phyloP scores from a whole-genome alignment of 345 rosid species.

The Arabidopsis arenosa region DNA sequence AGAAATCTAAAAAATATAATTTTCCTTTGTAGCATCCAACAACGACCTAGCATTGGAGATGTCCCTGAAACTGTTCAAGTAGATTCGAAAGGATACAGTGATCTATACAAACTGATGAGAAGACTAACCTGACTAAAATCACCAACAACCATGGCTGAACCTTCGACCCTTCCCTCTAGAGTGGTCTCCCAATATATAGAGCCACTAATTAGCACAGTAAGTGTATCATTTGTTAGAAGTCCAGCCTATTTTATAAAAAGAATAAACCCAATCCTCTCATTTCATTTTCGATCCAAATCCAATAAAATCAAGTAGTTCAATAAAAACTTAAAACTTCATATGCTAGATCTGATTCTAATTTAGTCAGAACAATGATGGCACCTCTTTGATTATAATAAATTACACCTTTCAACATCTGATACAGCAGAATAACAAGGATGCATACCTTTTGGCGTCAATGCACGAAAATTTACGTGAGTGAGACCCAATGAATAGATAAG shows the following conservation, averaged over 20 bases:
- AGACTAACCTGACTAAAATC: constrained; percentile 82
- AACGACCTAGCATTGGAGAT: constrained; percentile 61
- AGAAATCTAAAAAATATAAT: constrained; percentile 78
- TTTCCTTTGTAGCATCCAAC: constrained; percentile 92
- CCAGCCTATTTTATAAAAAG: constrained; percentile 1
- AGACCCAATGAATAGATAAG: constrained; percentile 85
- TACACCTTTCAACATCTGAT: not conserved
- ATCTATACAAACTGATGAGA: constrained; percentile 29
- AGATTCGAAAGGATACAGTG: constrained; percentile 30
- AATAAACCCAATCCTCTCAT: not conserved
- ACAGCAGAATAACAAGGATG: constrained; percentile 21
- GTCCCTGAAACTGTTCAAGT: constrained; percentile 19
- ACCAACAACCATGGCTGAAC: constrained; percentile 75
- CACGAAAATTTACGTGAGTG: constrained; percentile 78
- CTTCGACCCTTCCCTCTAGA: constrained; percentile 84
- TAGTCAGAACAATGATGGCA: not conserved
- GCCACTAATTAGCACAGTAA: constrained; percentile 62
- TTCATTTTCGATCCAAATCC: constrained; percentile 15
- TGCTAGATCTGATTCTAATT: not conserved
- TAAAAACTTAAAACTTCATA: constrained; percentile 6
- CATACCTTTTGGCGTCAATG: constrained; percentile 74
- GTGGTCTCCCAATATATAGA: constrained; percentile 73
- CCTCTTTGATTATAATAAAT: not conserved
- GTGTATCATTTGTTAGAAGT: constrained; percentile 31
- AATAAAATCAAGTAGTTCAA: constrained; percentile 11